phyloP scores from a whole-genome alignment of 768 basidiomycete species.

The Russula earlei region DNA sequence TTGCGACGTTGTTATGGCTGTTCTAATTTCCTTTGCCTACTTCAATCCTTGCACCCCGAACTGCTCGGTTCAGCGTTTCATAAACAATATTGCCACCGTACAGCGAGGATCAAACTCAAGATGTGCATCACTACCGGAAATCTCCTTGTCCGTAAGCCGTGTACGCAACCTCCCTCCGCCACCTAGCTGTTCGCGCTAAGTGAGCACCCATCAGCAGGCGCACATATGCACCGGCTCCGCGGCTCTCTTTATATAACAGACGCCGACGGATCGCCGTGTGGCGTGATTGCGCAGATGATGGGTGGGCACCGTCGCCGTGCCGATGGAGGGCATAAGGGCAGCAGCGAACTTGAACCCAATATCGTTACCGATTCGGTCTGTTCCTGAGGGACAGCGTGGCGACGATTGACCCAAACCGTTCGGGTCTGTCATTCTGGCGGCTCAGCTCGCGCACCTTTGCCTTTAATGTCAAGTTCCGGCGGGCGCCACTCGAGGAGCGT shows the following conservation, averaged over 20 bases:
- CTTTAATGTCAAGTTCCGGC: too few species aligned
- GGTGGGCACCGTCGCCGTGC: background rate
- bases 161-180: background rate
- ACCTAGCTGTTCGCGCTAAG: background rate
- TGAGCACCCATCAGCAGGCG: background rate
- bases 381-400: background rate
- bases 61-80: background rate
- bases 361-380: background rate
- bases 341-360: background rate
- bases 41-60: background rate
- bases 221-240: background rate
- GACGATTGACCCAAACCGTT: background rate
- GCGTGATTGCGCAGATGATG: slow-evolving; percentile 13
- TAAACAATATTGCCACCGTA: background rate
- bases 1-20: background rate
- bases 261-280: slow-evolving; percentile 15
- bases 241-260: slow-evolving; percentile 1
- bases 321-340: background rate
- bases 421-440: too few species aligned
- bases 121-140: background rate
- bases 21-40: background rate
- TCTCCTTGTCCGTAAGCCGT: background rate
- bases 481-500: too few species aligned
- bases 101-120: slow-evolving; percentile 7
- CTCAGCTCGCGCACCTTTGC: too few species aligned